Base-by-base conservation (phyloP, 2,329 filamentous ascomycete genomes). In the Cercospora janseana region DNA sequence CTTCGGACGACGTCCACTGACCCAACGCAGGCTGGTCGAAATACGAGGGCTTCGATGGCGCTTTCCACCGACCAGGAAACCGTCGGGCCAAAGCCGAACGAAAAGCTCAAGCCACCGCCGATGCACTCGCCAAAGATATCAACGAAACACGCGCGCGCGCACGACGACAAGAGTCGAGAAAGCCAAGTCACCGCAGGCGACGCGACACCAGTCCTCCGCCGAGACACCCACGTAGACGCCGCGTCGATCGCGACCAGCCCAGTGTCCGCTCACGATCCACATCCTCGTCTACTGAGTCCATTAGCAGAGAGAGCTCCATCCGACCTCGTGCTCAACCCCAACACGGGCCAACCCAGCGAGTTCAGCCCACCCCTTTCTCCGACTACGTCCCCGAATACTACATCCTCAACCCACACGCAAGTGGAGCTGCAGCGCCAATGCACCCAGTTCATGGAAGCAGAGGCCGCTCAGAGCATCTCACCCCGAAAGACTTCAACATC, bases 41-140 rank as follows among this genome's bases (percentile, higher is more conserved):
- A 52, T 64, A 62, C 51, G 32, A 59, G 20, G 35, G 49, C 9
- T 62, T 57, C 16, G 57, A 60, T 31, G 57, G 56, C 23, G 46
- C 46, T 23, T 58, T 57, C 12, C 57, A 59, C 50, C 55, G 57
- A 28, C 50, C 50, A 21, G 54, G 52, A 20, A 62, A 60, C 41
- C 54, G 44, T 42, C 34, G 32, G 16, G 46, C 45, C 26, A 48
- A 52, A 51, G 56, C 49, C 28, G 47, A 40, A n/a, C 20, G 40
- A 21, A 44, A 51, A 16, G 49, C 37, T 26, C 27, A 47, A 41
- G 49, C 49, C 15, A 20, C 47, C 18, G 44, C 44, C 13, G 32
- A 46, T 13, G 31, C 31, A 18, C 44, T 46, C 21, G 44, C 44
- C 32, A 38, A 37, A 38, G 44, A 46, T 15, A 13, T 46, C 23